phyloP scores from a whole-genome alignment of 495 filamentous ascomycete genomes.

The Tetracladium setigerum region DNA sequence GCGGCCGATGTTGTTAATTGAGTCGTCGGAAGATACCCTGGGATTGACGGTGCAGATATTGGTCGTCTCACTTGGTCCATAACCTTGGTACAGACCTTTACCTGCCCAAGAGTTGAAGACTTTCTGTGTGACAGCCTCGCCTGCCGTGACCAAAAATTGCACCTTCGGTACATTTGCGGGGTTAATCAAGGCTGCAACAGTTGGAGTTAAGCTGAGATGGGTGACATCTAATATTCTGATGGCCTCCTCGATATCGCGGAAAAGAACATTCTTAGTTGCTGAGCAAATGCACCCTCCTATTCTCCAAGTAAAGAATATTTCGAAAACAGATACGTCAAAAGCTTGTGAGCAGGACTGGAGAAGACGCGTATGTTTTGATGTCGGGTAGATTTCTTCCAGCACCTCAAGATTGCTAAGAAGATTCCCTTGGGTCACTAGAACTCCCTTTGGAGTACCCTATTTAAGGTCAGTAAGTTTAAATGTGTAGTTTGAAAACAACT shows the following conservation, averaged over 20 bases:
- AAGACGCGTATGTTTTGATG: slow-evolving; percentile 36
- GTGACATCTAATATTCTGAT: slow-evolving; percentile 54
- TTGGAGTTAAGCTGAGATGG: slow-evolving; percentile 72
- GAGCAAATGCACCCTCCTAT: slow-evolving; percentile 67
- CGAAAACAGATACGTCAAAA: slow-evolving; percentile 75
- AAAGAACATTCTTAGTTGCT: slow-evolving; percentile 54
- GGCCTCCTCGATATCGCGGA: slow-evolving; percentile 51
- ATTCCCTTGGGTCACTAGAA: slow-evolving; percentile 60
- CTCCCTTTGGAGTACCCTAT: slow-evolving; percentile 56
- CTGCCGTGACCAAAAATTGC: slow-evolving; percentile 59
- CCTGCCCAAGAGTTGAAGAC: slow-evolving; percentile 60
- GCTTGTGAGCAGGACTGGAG: slow-evolving; percentile 68
- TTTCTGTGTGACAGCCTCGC: slow-evolving; percentile 60
- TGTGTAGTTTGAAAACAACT: too few species aligned
- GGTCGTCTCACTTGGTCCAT: slow-evolving; percentile 65
- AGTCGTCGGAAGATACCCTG: slow-evolving; percentile 31
- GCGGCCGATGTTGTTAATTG: slow-evolving; percentile 53
- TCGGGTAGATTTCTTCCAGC: slow-evolving; percentile 53
- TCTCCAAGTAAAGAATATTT: slow-evolving; percentile 72
- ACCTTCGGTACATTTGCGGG: slow-evolving; percentile 57
- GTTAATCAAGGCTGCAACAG: slow-evolving; percentile 59
- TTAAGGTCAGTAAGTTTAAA: too few species aligned
- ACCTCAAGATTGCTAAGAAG: slow-evolving; percentile 59
- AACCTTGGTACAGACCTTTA: slow-evolving; percentile 61
- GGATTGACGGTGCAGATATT: slow-evolving; percentile 65